These are phyloP conservation scores for Plasmodium cynomolgi DNA, from an alignment of 169 alveolate genomes.

Conservation along the genomic window DNA sequence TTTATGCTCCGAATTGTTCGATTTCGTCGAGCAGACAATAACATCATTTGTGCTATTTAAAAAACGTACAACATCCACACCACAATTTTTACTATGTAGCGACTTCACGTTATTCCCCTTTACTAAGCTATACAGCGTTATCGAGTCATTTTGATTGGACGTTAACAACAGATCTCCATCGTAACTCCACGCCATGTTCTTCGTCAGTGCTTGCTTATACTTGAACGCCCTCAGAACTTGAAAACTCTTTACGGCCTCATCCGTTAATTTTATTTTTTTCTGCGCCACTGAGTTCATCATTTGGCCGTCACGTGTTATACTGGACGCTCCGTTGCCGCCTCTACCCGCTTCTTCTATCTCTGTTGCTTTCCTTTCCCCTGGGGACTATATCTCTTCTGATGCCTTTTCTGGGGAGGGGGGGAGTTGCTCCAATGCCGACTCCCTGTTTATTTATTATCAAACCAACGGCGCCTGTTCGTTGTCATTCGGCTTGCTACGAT, in stretches of 20 bases:
- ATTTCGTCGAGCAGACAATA: conserved; percentile 58
- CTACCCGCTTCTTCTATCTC: background rate
- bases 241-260: conserved; percentile 38
- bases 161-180: conserved; percentile 50
- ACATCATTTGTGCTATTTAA: conserved; percentile 30
- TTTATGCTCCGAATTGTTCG: conserved; percentile 62
- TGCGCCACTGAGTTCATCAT: conserved; percentile 35
- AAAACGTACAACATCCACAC: conserved; percentile 65
- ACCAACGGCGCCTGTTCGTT: background rate
- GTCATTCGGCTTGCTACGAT: background rate
- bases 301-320: background rate
- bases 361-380: background rate
- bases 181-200: conserved; percentile 52
- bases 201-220: conserved; percentile 46
- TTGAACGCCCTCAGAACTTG: conserved; percentile 57
- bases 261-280: conserved; percentile 55
- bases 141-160: conserved; percentile 49
- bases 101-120: conserved; percentile 35
- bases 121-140: conserved; percentile 44
- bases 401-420: background rate
- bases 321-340: background rate
- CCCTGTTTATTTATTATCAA: background rate
- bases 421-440: background rate
- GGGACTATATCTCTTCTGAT: background rate
- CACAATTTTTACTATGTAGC: conserved; percentile 64